Evolutionary conservation across 2,329 filamentous ascomycete genomes (phyloP).

Genomic region (Dichotomopilus funicola): DNA sequence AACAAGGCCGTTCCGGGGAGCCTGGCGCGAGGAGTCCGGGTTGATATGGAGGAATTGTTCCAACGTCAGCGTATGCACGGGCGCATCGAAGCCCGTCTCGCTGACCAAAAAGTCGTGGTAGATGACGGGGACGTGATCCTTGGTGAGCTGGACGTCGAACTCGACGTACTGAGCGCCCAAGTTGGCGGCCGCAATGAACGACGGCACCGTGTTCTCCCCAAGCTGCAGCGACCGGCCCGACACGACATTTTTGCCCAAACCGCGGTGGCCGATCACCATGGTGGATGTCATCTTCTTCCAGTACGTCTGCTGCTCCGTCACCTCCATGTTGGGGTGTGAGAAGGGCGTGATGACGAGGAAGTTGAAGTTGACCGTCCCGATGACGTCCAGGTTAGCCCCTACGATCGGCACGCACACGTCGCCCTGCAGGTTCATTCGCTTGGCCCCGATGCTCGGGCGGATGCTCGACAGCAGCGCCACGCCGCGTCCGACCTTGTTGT

Average conservation of each 20-base stretch:
- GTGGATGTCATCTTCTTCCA: constrained; percentile 90
- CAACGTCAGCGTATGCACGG: constrained; percentile 87
- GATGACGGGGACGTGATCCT: constrained; percentile 95
- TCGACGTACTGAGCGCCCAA: constrained; percentile 72
- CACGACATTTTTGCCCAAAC: constrained; percentile 83
- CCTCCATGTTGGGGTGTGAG: constrained; percentile 84
- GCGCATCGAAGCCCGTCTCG: constrained; percentile 94
- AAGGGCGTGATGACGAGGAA: constrained; percentile 94
- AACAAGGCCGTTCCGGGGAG: constrained; percentile 23
- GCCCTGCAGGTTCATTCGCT: constrained; percentile 86
- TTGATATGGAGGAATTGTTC: constrained; percentile 94
- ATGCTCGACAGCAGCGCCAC: constrained; percentile 84
- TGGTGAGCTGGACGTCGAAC: constrained; percentile 94
- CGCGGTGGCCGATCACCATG: constrained; percentile 68
- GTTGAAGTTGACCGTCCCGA: constrained; percentile 94
- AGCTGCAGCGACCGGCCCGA: constrained; percentile 83
- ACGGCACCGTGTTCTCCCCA: constrained; percentile 91
- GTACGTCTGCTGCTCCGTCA: constrained; percentile 86
- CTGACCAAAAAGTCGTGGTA: constrained; percentile 98
- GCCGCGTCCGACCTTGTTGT: constrained; percentile 81
- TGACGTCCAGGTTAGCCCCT: constrained; percentile 77
- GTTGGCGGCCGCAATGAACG: constrained; percentile 94
- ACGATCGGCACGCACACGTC: constrained; percentile 90
- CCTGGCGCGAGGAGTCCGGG: constrained; percentile 42
- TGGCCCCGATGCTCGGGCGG: constrained; percentile 72